Conservation (phyloP, 805 yeast species). For the Metschnikowia kunwiensis region DNA sequence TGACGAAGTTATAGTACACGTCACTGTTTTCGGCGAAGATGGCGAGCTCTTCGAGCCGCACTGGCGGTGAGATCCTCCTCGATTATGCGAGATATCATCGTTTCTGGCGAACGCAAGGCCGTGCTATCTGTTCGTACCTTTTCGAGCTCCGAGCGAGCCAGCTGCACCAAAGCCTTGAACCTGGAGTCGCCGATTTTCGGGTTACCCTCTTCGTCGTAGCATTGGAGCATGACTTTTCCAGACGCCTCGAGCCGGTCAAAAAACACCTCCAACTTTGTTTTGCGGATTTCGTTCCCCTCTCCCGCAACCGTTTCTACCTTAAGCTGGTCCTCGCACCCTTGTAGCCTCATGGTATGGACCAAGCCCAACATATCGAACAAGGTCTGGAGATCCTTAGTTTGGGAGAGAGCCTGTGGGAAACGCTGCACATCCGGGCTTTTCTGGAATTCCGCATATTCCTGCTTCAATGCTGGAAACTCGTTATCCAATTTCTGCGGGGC, state of each 20-base stretch:
- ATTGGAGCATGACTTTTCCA: neutral
- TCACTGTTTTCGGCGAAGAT: no score
- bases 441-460: no score
- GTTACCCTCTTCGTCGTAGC: conserved; percentile 2
- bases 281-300: neutral
- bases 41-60: no score
- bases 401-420: no score
- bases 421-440: no score
- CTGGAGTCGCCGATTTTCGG: neutral
- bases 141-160: no score
- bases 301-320: neutral
- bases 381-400: neutral
- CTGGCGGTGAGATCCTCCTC: conserved; percentile 1
- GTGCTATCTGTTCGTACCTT: no score
- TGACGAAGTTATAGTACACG: no score
- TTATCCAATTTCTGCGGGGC: neutral
- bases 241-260: conserved; percentile 1
- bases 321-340: conserved; percentile 1
- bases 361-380: conserved; percentile 2
- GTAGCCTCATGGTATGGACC: conserved; percentile 1
- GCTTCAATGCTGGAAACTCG: neutral
- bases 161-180: no score
- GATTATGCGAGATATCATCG: conserved; percentile 1
- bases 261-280: neutral
- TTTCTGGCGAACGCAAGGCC: neutral